These are phyloP conservation scores for Phytopythium ostracodes DNA, from an alignment of 352 stramenopile genomes.

Conservation along the genomic window DNA sequence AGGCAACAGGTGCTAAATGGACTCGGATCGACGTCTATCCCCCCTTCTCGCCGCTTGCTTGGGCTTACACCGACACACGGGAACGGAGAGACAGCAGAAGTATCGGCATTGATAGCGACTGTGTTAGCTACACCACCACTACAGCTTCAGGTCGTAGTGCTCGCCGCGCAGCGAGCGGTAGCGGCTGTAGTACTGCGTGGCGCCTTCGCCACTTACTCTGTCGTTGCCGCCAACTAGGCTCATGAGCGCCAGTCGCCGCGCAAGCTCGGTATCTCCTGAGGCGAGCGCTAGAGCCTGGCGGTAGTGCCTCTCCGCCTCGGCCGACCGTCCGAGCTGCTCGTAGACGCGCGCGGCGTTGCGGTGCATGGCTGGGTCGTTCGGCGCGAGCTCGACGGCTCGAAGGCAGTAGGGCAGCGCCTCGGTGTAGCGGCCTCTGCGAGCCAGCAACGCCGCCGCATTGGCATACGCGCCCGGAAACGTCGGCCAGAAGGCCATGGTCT, in stretches of 20 bases:
- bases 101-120: too few relatives aligned
- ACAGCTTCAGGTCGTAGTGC: conserved; percentile 65
- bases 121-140: not conserved
- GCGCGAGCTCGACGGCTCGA: conserved; percentile 33
- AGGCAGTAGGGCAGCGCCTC: conserved; percentile 37
- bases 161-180: conserved; percentile 39
- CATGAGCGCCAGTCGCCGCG: conserved; percentile 40
- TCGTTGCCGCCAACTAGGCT: conserved; percentile 26
- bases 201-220: conserved; percentile 12
- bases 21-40: not conserved
- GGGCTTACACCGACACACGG: too few relatives aligned
- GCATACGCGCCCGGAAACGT: conserved; percentile 43
- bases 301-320: conserved; percentile 45
- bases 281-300: conserved; percentile 28
- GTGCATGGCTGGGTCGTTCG: conserved; percentile 40
- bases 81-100: not conserved
- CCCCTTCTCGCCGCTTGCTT: too few relatives aligned
- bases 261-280: conserved; percentile 33
- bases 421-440: conserved; percentile 33
- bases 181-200: conserved; percentile 38
- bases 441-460: conserved; percentile 52
- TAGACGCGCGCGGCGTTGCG: conserved; percentile 56
- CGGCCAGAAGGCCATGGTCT: conserved; percentile 41
- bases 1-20: not conserved
- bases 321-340: conserved; percentile 42